phyloP scores from a whole-genome alignment of 2,329 filamentous ascomycete species.

The Colletotrichum noveboracense region DNA sequence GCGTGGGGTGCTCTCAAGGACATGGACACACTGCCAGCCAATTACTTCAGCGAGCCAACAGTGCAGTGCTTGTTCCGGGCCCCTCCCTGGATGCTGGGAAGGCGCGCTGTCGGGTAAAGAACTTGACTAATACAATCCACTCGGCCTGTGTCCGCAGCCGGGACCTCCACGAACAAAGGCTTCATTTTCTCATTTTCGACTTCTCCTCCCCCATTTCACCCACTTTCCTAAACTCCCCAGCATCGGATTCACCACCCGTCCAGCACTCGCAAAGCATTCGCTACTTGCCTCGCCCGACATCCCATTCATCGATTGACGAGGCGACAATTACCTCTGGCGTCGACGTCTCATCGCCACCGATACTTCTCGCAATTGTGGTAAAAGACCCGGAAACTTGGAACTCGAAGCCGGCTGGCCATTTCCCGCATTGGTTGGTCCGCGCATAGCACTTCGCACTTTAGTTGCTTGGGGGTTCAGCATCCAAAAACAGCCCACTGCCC shows the following conservation, averaged over 20 bases:
- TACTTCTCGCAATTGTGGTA: background rate
- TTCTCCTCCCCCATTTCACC: conserved; percentile 20
- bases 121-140: conserved; percentile 21
- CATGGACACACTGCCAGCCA: conserved; percentile 2
- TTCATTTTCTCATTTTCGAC: conserved; percentile 21
- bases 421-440: background rate
- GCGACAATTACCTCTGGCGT: background rate
- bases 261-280: background rate
- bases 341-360: background rate
- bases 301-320: background rate
- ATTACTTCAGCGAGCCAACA: conserved; percentile 5
- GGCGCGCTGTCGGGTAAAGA: conserved; percentile 21
- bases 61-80: background rate
- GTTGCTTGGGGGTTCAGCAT: background rate
- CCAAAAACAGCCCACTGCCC: conserved; percentile 8
- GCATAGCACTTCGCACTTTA: background rate
- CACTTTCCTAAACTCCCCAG: conserved; percentile 16
- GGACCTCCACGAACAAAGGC: conserved; percentile 17
- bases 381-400: background rate
- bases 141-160: conserved; percentile 15
- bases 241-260: background rate
- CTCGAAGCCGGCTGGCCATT: background rate
- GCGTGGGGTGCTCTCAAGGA: conserved; percentile 10
- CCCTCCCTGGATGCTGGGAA: background rate
- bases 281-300: background rate